Evolutionary conservation across 1,284 basidiomycete genomes (phyloP).

Genomic region (Ceraceosorus guamensis): DNA sequence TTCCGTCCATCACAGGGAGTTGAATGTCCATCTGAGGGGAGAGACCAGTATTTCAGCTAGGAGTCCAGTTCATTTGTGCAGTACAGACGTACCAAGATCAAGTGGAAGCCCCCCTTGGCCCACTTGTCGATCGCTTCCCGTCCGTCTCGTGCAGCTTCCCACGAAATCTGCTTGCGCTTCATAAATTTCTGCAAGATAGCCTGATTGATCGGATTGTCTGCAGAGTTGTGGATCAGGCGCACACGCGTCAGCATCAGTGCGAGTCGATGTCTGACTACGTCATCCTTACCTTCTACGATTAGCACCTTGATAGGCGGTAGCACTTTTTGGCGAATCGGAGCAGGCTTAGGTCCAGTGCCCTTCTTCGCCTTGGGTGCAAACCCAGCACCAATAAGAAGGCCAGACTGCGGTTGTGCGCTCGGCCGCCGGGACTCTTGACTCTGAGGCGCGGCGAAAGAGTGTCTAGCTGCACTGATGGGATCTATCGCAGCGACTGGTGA

Average conservation of each 20-base stretch:
- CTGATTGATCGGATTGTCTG: constrained; percentile 98
- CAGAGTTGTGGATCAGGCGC: not conserved
- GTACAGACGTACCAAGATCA: constrained; percentile 60
- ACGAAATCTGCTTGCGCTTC: constrained; percentile 91
- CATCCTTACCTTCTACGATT: constrained; percentile 35
- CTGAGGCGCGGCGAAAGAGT: constrained; percentile 14
- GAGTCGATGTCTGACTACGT: not conserved
- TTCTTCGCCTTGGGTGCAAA: constrained; percentile 24
- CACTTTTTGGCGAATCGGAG: constrained; percentile 33
- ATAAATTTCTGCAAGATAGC: constrained; percentile 92
- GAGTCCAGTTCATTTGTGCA: not conserved
- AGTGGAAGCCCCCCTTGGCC: constrained; percentile 84
- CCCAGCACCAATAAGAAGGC: constrained; percentile 44
- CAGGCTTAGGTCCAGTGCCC: constrained; percentile 27
- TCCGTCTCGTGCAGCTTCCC: constrained; percentile 88
- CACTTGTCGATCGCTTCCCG: constrained; percentile 94
- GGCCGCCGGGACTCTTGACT: constrained; percentile 20
- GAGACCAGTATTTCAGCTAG: not conserved
- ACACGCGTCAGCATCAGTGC: not conserved
- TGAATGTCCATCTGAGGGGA: constrained; percentile 89
- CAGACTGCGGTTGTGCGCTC: constrained; percentile 39
- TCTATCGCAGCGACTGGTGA: not conserved
- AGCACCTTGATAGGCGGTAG: constrained; percentile 46
- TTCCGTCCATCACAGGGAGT: constrained; percentile 97
- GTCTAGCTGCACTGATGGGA: not conserved